A percentile compares a stretch with the other conserved stretches of the same genome.
These are phyloP conservation scores for Simplicillium sp. DNA, from an alignment of 2,329 filamentous ascomycete species.

Conservation along the genomic window DNA sequence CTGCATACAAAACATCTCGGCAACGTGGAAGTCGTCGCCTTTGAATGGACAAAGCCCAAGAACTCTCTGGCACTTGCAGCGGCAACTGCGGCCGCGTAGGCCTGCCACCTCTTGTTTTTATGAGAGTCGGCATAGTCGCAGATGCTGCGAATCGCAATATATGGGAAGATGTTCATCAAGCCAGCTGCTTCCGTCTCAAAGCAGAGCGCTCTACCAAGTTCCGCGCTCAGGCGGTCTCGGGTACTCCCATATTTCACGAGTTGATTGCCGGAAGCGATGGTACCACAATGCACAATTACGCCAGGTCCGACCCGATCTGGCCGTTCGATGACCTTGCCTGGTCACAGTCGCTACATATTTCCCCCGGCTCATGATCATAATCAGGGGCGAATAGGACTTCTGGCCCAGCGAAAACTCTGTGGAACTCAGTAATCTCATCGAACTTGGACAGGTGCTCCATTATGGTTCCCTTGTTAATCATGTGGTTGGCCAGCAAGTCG, in stretches of 20 bases:
- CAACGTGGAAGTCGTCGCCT: too few species aligned
- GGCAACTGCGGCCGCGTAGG: conserved; percentile 20
- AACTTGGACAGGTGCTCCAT: too few species aligned
- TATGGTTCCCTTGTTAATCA: too few species aligned
- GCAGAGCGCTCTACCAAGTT: conserved; percentile 1
- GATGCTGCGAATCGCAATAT: conserved; percentile 22
- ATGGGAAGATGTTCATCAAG: conserved; percentile 11
- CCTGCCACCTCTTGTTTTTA: conserved; percentile 24
- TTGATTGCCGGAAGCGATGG: conserved; percentile 18
- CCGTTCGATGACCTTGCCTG: conserved; percentile 7
- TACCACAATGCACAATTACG: conserved; percentile 9
- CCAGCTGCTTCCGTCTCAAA: conserved; percentile 19
- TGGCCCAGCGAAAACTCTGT: too few species aligned
- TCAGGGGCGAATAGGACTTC: too few species aligned
- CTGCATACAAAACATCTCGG: too few species aligned
- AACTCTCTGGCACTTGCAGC: conserved; percentile 15
- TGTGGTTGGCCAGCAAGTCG: background rate
- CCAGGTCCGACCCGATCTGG: conserved; percentile 2
- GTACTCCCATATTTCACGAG: conserved; percentile 20
- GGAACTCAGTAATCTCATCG: too few species aligned
- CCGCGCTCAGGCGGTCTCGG: conserved; percentile 16
- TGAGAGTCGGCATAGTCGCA: conserved; percentile 27
- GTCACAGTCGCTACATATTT: background rate
- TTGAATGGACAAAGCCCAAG: conserved; percentile 1
- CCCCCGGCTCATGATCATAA: background rate